Evolutionary conservation across 164 flowering plant genomes (phyloP), one percentile per base, ranked within the genome.

Genomic region (Paratinospora sagittata): DNA sequence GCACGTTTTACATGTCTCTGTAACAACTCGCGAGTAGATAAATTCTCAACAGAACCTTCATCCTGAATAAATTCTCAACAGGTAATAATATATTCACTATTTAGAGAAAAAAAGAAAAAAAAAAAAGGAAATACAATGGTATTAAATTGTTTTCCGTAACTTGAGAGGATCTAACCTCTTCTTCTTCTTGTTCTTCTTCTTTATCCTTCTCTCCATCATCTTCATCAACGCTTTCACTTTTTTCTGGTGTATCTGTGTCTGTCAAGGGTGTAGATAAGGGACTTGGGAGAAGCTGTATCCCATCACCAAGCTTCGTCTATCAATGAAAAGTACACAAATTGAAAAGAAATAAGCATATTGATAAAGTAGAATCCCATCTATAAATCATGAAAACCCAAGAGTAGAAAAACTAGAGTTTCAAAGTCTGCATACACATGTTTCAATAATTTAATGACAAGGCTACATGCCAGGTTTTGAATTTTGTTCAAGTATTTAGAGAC

Each of bases 1-100:
- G 98, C 97, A 69, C 84, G 91, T 73, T 81, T 83, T 72, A 94
- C 55, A 67, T 91, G 98, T 69, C 81, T 81, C 74, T 84, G 82
- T 73, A 94, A 79, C 76, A 94, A 77, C 36, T 90, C 96, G 65
- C 82, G 67, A 9, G 85, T 65, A 41, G 90, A 77, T 71, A 88
- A 77, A 55, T 85, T 72, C 69, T 85, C 87, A 36, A 83, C 85
- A 61, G 86, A 78, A n/a, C 41, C 81, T 74, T 65, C 83, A 71
- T 75, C 84, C 93, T 88, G 84, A 26, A n/a, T n/a, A 21, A 14
- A n/a, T 71, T 30, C 17, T n/a, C n/a, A n/a, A n/a, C n/a, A n/a
- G n/a, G n/a, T n/a, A n/a, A n/a, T n/a, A n/a, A n/a, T n/a, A n/a
- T n/a, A n/a, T n/a, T n/a, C n/a, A n/a, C n/a, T n/a, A n/a, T n/a